A percentile compares a stretch with the other conserved stretches of the same genome.
Evolutionary conservation across 805 yeast genomes (phyloP).

Genomic region (Jamesozyma hellenica): DNA sequence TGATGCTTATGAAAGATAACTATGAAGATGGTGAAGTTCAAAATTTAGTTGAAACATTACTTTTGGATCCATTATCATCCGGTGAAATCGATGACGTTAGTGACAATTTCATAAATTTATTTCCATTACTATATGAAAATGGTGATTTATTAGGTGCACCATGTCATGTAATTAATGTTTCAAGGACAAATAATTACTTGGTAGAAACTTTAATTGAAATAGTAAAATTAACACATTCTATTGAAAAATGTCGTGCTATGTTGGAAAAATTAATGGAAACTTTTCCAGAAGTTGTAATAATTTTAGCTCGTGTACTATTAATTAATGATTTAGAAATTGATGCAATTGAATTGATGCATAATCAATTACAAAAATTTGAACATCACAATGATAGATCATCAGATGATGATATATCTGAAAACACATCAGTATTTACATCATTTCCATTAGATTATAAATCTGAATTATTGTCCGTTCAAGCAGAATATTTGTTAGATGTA

Average conservation of each 20-base stretch:
- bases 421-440: constrained; percentile 2
- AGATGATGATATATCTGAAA: not conserved
- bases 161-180: constrained; percentile 21
- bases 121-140: constrained; percentile 26
- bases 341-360: constrained; percentile 26
- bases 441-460: constrained; percentile 21
- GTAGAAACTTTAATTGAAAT: constrained; percentile 26
- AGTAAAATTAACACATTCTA: constrained; percentile 23
- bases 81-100: constrained; percentile 27
- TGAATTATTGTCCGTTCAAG: constrained; percentile 25
- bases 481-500: constrained; percentile 18
- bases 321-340: constrained; percentile 30
- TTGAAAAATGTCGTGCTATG: constrained; percentile 20
- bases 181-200: constrained; percentile 28
- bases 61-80: constrained; percentile 58
- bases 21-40: constrained; percentile 62
- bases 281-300: constrained; percentile 22
- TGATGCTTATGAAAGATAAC: constrained; percentile 33
- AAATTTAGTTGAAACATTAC: constrained; percentile 72
- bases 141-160: constrained; percentile 28
- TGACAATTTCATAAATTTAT: constrained; percentile 24
- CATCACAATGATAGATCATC: not conserved
- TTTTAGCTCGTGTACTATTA: constrained; percentile 27
- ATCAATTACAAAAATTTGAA: constrained; percentile 18
- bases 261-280: constrained; percentile 15